These are phyloP conservation scores for Epichloe elymi DNA, from an alignment of 2,329 filamentous ascomycete genomes.

Conservation along the genomic window DNA sequence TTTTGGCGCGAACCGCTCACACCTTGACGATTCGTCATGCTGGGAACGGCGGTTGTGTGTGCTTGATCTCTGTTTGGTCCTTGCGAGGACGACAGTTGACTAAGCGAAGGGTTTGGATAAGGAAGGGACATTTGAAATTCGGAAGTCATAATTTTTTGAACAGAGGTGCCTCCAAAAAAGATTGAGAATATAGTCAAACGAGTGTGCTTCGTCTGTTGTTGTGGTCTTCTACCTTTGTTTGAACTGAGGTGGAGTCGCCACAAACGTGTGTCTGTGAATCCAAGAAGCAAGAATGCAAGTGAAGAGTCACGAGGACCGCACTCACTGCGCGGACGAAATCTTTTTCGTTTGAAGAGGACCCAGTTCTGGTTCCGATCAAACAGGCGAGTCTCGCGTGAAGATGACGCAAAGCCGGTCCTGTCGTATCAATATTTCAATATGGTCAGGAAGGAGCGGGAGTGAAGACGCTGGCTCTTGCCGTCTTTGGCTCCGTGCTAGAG, in stretches of 20 bases:
- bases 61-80: background rate
- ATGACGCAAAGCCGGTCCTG: constrained; percentile 3
- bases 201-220: constrained; percentile 1
- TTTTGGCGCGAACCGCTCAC: constrained; percentile 13
- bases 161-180: background rate
- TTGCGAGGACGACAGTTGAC: constrained; percentile 15
- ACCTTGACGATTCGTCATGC: background rate
- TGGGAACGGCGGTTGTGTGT: background rate
- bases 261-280: constrained; percentile 2
- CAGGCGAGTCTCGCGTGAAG: constrained; percentile 2
- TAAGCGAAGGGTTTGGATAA: constrained; percentile 21
- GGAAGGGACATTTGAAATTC: constrained; percentile 18
- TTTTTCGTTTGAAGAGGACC: background rate
- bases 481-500: background rate
- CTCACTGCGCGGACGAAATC: background rate
- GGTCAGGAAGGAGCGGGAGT: constrained; percentile 1
- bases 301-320: background rate
- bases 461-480: background rate
- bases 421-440: background rate
- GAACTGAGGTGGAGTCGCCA: background rate
- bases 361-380: background rate
- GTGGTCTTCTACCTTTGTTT: background rate
- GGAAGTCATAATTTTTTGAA: constrained; percentile 11
- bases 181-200: background rate
- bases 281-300: background rate